A percentile compares a stretch with the other conserved stretches of the same genome.
These are phyloP conservation scores for Aspergillus nomiae DNA, from an alignment of 2,329 filamentous ascomycete species.

Conservation along the genomic window DNA sequence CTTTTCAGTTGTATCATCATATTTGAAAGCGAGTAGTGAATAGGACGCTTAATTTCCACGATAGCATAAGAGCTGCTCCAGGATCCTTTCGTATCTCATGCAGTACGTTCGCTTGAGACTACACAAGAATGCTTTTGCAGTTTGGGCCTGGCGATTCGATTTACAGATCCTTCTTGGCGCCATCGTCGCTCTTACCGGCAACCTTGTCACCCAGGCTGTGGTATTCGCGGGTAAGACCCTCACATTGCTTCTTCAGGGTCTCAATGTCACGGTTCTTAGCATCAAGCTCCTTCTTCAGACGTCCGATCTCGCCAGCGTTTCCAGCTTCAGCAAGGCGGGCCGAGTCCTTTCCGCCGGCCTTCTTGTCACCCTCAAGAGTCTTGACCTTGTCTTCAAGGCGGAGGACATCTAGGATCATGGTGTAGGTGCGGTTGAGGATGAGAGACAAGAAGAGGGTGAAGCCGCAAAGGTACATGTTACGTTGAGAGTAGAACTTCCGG, in stretches of 20 bases:
- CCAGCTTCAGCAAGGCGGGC: constrained; percentile 73
- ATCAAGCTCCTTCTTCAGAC: constrained; percentile 70
- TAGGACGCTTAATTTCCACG: neutral
- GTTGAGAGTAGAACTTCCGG: constrained; percentile 99
- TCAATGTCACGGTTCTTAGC: constrained; percentile 81
- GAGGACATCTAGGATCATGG: constrained; percentile 91
- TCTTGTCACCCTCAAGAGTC: constrained; percentile 70
- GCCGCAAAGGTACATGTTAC: constrained; percentile 99
- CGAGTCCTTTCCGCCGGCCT: constrained; percentile 65
- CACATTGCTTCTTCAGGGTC: constrained; percentile 88
- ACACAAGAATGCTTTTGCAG: neutral
- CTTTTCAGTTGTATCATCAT: neutral
- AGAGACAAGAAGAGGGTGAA: constrained; percentile 98
- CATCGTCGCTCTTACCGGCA: constrained; percentile 52
- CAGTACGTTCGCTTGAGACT: neutral
- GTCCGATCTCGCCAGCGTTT: constrained; percentile 71
- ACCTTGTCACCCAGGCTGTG: constrained; percentile 83
- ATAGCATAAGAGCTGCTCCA: neutral
- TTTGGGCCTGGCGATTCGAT: neutral
- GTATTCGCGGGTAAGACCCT: constrained; percentile 82
- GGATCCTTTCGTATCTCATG: neutral
- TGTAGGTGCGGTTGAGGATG: constrained; percentile 97
- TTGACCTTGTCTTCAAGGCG: constrained; percentile 91
- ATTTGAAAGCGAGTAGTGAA: neutral
- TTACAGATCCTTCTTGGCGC: constrained; percentile 59